Percentiles rank a stretch among this genome's conserved stretches.
phyloP scores from a whole-genome alignment of 1,284 basidiomycete species.

The Ustilago curta region DNA sequence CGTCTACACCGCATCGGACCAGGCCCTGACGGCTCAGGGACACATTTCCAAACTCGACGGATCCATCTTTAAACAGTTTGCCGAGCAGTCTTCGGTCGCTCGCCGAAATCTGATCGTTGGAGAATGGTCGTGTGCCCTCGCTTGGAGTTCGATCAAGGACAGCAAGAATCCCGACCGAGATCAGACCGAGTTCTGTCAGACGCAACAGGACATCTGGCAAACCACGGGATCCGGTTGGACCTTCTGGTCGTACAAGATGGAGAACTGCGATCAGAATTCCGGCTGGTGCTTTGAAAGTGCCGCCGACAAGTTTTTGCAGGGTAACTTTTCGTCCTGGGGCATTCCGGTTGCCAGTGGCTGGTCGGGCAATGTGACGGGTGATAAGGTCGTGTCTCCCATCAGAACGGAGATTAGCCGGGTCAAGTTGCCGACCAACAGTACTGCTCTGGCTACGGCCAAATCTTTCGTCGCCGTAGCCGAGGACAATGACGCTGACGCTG shows the following conservation, averaged over 20 bases:
- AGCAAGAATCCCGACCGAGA: slow-evolving; percentile 73
- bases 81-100: slow-evolving; percentile 31
- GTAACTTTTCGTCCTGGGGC: slow-evolving; percentile 59
- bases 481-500: slow-evolving; percentile 15
- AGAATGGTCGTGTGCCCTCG: slow-evolving; percentile 73
- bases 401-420: slow-evolving; percentile 36
- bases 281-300: slow-evolving; percentile 68
- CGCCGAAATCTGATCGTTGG: slow-evolving; percentile 77
- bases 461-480: slow-evolving; percentile 19
- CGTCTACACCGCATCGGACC: slow-evolving; percentile 72
- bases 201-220: slow-evolving; percentile 76
- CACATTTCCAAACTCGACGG: slow-evolving; percentile 63
- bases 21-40: slow-evolving; percentile 50
- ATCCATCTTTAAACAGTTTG: slow-evolving; percentile 44
- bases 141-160: slow-evolving; percentile 73
- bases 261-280: slow-evolving; percentile 64
- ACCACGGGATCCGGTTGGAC: slow-evolving; percentile 77
- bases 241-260: slow-evolving; percentile 78
- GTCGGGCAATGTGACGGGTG: slow-evolving; percentile 15
- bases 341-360: slow-evolving; percentile 17
- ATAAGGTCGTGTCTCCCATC: slow-evolving; percentile 25
- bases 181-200: slow-evolving; percentile 75
- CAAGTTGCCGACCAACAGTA: slow-evolving; percentile 21
- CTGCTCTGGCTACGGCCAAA: slow-evolving; percentile 14
- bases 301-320: slow-evolving; percentile 47